phyloP scores from a whole-genome alignment of 1,284 basidiomycete species.

The Fomitopsis pinicola region DNA sequence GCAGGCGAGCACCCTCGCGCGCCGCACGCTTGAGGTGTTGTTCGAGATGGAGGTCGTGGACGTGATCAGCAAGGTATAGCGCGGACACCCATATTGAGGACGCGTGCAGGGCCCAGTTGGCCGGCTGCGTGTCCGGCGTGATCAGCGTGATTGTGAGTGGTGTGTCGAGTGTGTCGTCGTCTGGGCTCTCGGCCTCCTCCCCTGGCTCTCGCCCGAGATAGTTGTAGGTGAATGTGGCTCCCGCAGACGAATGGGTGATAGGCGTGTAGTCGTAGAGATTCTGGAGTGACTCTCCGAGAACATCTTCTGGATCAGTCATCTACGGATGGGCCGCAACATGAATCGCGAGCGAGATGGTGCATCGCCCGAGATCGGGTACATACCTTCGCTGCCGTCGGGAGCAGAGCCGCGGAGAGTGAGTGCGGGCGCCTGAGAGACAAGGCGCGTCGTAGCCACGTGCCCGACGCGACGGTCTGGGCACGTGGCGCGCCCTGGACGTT shows the following conservation, averaged over 20 bases:
- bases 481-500: neutral
- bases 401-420: too few relatives aligned
- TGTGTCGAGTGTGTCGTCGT: neutral
- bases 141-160: constrained; percentile 32
- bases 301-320: constrained; percentile 51
- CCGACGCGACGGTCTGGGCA: neutral
- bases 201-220: neutral
- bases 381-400: neutral
- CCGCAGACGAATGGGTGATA: constrained; percentile 52
- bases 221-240: constrained; percentile 33
- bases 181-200: neutral
- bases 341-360: neutral
- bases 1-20: constrained; percentile 22
- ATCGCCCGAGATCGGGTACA: neutral
- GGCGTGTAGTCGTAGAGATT: constrained; percentile 58
- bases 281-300: constrained; percentile 57
- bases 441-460: constrained; percentile 1
- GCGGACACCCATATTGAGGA: constrained; percentile 71
- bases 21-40: constrained; percentile 16
- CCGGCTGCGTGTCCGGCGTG: constrained; percentile 60
- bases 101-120: constrained; percentile 72
- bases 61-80: constrained; percentile 58
- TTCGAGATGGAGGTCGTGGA: constrained; percentile 40
- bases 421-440: neutral
- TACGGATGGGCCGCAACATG: neutral